Percentiles rank a stretch among this genome's conserved stretches.
These are phyloP conservation scores for Spatholobus suberectus DNA, from an alignment of 306 rosid species.

Conservation along the genomic window DNA sequence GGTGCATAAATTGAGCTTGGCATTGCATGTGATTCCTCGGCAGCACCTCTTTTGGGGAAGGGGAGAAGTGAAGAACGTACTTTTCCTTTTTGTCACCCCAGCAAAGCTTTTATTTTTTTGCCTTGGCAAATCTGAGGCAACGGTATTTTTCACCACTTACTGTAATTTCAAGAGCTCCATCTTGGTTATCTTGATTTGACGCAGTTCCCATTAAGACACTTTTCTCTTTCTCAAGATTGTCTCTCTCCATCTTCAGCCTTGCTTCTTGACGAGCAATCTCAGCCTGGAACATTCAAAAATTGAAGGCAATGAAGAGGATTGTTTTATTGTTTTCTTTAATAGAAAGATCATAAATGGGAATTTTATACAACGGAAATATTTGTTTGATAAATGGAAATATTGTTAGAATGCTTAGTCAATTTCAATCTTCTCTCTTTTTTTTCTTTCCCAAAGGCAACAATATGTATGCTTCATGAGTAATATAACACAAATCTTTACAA, in stretches of 20 bases:
- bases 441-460: background rate
- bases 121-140: constrained; percentile 94
- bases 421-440: background rate
- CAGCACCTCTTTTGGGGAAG: background rate
- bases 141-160: constrained; percentile 98
- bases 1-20: constrained; percentile 27
- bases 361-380: no score
- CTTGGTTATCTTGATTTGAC: constrained; percentile 92
- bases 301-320: background rate
- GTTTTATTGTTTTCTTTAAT: background rate
- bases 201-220: constrained; percentile 98
- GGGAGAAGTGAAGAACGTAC: background rate
- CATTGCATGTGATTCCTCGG: background rate
- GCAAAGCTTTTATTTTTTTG: constrained; percentile 74
- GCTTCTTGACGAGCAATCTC: constrained; percentile 95
- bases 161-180: constrained; percentile 96
- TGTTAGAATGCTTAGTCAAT: background rate
- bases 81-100: background rate
- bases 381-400: background rate
- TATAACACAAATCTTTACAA: background rate
- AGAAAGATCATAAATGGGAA: background rate
- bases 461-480: background rate
- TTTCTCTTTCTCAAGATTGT: constrained; percentile 95
- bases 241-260: constrained; percentile 93
- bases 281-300: constrained; percentile 56